Percentiles rank a stretch among this genome's conserved stretches.
Evolutionary conservation across 352 stramenopile genomes (phyloP).

Genomic region (Pythium graminicola): DNA sequence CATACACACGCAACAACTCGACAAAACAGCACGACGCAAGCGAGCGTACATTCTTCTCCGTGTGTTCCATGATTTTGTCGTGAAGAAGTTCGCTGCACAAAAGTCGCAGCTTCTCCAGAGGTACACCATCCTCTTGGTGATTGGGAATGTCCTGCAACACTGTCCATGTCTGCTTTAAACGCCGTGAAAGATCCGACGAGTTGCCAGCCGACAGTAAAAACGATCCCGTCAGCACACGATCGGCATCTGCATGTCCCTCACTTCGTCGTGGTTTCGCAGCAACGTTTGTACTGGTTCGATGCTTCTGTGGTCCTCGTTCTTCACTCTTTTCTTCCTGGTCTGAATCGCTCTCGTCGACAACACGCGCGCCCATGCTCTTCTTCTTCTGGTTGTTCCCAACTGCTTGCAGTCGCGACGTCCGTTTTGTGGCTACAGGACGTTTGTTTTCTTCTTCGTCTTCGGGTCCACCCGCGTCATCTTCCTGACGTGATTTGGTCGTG

Average conservation of each 20-base stretch:
- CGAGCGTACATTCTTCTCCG: constrained; percentile 45
- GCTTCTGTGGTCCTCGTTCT: constrained; percentile 12
- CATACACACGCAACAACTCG: constrained; percentile 60
- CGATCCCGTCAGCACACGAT: constrained; percentile 20
- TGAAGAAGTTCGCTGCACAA: constrained; percentile 57
- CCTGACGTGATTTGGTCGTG: constrained; percentile 1
- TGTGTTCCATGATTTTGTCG: constrained; percentile 37
- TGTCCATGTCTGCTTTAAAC: constrained; percentile 48
- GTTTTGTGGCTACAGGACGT: not conserved
- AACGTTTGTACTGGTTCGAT: not conserved
- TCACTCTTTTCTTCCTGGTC: constrained; percentile 23
- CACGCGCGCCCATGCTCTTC: not conserved
- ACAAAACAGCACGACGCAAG: constrained; percentile 65
- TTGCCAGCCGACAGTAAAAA: constrained; percentile 32
- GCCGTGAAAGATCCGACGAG: constrained; percentile 34
- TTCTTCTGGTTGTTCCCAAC: not conserved
- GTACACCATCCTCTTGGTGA: constrained; percentile 38
- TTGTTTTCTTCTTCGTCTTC: constrained; percentile 7
- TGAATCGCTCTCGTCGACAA: not conserved
- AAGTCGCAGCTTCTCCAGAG: constrained; percentile 31
- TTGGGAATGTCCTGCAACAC: constrained; percentile 36
- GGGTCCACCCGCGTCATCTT: not conserved
- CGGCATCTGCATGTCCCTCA: not conserved
- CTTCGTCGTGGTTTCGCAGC: not conserved
- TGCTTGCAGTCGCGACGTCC: not conserved